phyloP scores from a whole-genome alignment of 495 filamentous ascomycete genomes.

The Hypoxylon intermedium region DNA sequence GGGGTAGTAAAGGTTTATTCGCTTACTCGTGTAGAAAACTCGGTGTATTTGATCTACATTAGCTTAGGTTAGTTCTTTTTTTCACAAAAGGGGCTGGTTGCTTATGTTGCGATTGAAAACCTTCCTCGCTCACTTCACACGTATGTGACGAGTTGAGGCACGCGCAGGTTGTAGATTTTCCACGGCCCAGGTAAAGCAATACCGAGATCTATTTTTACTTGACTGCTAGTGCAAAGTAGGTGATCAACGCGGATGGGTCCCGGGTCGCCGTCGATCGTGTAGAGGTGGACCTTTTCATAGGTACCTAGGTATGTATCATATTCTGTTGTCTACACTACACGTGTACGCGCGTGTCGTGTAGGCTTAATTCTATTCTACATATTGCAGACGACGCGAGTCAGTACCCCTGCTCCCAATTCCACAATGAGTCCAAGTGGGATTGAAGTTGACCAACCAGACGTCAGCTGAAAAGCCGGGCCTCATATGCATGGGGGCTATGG shows the following conservation, averaged over 20 bases:
- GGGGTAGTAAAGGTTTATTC: too few species aligned
- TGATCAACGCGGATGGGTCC: not conserved
- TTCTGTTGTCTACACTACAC: conserved; percentile 22
- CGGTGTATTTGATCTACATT: not conserved
- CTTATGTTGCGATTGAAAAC: too few species aligned
- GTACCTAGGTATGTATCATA: not conserved
- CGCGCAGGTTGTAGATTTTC: too few species aligned
- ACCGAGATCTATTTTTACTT: conserved; percentile 8
- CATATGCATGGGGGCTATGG: conserved; percentile 21
- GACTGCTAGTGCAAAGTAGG: not conserved
- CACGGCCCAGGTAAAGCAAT: too few species aligned
- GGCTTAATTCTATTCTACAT: not conserved
- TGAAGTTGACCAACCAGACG: conserved; percentile 4
- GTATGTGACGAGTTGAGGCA: too few species aligned
- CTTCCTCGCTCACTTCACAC: too few species aligned
- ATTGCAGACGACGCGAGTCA: conserved; percentile 2
- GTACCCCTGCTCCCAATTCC: not conserved
- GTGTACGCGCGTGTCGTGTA: conserved; percentile 14
- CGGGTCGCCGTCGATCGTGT: conserved; percentile 11
- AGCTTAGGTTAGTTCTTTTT: too few species aligned
- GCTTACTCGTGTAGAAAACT: not conserved
- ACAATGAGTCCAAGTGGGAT: not conserved
- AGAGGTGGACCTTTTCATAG: conserved; percentile 1
- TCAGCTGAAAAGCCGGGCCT: conserved; percentile 13
- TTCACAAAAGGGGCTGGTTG: too few species aligned